A percentile compares a stretch with the other conserved stretches of the same genome.
These are phyloP conservation scores for Fusarium avenaceum DNA, from an alignment of 2,329 filamentous ascomycete genomes.

Conservation along the genomic window DNA sequence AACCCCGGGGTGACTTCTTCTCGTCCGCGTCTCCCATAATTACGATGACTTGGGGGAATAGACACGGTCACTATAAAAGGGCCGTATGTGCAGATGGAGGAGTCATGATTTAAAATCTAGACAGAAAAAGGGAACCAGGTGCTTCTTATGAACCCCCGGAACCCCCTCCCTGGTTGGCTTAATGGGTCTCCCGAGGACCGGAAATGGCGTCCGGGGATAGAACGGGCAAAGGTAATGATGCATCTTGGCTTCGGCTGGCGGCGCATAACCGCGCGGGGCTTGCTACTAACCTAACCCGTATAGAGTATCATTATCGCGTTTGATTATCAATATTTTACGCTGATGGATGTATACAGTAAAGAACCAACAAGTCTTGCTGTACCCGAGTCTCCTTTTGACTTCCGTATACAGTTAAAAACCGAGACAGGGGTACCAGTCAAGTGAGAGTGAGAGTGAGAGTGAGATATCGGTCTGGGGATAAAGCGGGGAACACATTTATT, in stretches of 20 bases:
- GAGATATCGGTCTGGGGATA: slow-evolving; percentile 30
- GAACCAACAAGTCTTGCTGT: background rate
- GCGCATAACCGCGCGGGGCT: slow-evolving; percentile 25
- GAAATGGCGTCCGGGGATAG: slow-evolving; percentile 44
- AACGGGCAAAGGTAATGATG: slow-evolving; percentile 27
- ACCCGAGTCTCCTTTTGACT: slow-evolving; percentile 18
- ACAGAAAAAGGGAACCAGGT: slow-evolving; percentile 25
- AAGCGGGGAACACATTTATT: slow-evolving; percentile 20
- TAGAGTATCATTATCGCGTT: background rate
- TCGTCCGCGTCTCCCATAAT: slow-evolving; percentile 36
- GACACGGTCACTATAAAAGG: background rate
- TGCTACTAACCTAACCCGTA: background rate
- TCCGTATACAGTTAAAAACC: slow-evolving; percentile 6
- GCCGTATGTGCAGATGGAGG: slow-evolving; percentile 8
- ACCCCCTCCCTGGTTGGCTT: slow-evolving; percentile 23
- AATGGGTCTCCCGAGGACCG: slow-evolving; percentile 33
- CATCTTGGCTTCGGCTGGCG: slow-evolving; percentile 39
- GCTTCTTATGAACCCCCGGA: slow-evolving; percentile 22
- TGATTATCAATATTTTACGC: background rate
- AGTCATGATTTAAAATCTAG: slow-evolving; percentile 32
- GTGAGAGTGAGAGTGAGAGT: slow-evolving; percentile 5
- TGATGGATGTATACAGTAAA: too few relatives aligned
- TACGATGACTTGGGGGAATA: slow-evolving; percentile 6
- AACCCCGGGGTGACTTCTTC: slow-evolving; percentile 29
- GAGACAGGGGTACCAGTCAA: background rate